Conservation (phyloP, 1,284 basidiomycete genomes). For the Fomitopsis pinicola region DNA sequence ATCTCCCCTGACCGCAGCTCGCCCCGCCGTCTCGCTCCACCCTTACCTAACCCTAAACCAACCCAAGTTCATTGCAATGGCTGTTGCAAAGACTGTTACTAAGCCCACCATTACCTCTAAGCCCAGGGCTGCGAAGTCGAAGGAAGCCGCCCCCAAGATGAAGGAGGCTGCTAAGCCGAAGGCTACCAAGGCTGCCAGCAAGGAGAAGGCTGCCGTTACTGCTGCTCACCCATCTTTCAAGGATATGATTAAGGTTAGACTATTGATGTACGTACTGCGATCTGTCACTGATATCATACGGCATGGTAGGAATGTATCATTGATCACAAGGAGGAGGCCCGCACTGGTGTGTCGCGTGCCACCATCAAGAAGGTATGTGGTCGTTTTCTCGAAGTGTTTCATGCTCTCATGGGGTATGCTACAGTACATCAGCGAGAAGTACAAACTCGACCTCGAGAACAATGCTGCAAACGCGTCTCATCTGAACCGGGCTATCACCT, state of each 20-base stretch:
- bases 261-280: background rate
- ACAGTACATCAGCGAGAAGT: slow-evolving; percentile 73
- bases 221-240: slow-evolving; percentile 62
- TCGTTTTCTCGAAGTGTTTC: background rate
- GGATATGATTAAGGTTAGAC: slow-evolving; percentile 72
- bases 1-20: slow-evolving; percentile 14
- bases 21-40: slow-evolving; percentile 12
- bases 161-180: slow-evolving; percentile 26
- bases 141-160: slow-evolving; percentile 24
- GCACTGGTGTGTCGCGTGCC: slow-evolving; percentile 82
- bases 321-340: slow-evolving; percentile 70
- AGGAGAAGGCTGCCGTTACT: slow-evolving; percentile 22
- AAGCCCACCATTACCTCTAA: slow-evolving; percentile 4
- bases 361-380: slow-evolving; percentile 80
- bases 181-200: slow-evolving; percentile 30
- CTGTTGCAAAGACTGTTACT: slow-evolving; percentile 13
- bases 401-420: background rate
- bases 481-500: slow-evolving; percentile 76
- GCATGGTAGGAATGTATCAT: slow-evolving; percentile 72
- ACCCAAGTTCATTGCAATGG: slow-evolving; percentile 12
- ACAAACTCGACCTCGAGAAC: slow-evolving; percentile 68
- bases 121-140: slow-evolving; percentile 12
- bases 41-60: slow-evolving; percentile 19
- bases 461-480: slow-evolving; percentile 68
- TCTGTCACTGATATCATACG: slow-evolving; percentile 10